A percentile compares a stretch with the other conserved stretches of the same genome.
phyloP scores from a whole-genome alignment of 495 filamentous ascomycete genomes.

The Trypethelium eluteriae region DNA sequence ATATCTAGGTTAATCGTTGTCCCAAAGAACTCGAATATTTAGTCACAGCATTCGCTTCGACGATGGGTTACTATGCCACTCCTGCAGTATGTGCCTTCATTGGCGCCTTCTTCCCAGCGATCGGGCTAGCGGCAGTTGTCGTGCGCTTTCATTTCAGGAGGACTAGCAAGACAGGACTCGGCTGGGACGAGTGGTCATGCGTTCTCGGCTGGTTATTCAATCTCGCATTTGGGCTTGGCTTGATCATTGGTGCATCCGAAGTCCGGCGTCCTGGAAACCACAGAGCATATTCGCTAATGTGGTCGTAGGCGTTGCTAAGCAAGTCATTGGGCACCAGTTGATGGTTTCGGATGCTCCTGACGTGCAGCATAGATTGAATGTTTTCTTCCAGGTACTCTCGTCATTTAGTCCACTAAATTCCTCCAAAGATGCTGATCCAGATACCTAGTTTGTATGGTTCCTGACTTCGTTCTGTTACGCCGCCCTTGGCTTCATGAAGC shows the following conservation, averaged over 20 bases:
- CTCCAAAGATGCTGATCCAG: not conserved
- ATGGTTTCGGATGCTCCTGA: not conserved
- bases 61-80: not conserved
- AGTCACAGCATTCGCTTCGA: not conserved
- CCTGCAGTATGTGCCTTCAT: not conserved
- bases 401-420: not conserved
- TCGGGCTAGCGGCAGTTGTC: not conserved
- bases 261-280: not conserved
- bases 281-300: not conserved
- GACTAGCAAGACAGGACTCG: not conserved
- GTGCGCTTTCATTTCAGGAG: not conserved
- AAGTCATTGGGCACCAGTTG: not conserved
- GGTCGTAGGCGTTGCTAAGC: not conserved
- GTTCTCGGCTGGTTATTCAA: slow-evolving; percentile 1
- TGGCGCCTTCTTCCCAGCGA: not conserved
- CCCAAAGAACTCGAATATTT: no score
- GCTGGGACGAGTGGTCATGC: slow-evolving; percentile 3
- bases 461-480: not conserved
- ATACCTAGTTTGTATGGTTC: not conserved
- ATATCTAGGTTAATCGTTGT: no score
- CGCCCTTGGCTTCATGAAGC: slow-evolving; percentile 7
- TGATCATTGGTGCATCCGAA: not conserved
- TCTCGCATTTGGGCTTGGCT: not conserved
- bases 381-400: not conserved
- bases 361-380: not conserved